Evolutionary conservation across 257 asterid genomes (phyloP).

Genomic region (Nicotiana noctiflora): DNA sequence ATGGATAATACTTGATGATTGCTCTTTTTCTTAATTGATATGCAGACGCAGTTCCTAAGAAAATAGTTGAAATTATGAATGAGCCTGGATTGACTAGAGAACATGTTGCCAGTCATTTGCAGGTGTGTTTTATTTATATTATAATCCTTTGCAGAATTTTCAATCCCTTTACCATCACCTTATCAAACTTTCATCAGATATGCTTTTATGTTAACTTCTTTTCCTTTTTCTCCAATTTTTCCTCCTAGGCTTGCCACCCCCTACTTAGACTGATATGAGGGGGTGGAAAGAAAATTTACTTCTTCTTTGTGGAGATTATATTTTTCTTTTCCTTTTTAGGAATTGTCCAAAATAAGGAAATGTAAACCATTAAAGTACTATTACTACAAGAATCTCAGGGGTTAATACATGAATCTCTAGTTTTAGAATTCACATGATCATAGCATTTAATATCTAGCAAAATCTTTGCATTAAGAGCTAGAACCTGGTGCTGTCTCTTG

Average conservation of each 20-base stretch:
- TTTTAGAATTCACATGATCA: constrained; percentile 17
- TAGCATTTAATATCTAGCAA: constrained; percentile 14
- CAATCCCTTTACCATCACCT: not conserved
- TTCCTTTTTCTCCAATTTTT: not conserved
- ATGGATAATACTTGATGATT: not conserved
- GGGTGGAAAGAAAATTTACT: not conserved
- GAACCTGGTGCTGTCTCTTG: not conserved
- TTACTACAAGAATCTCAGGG: constrained; percentile 17
- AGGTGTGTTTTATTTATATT: constrained; percentile 34
- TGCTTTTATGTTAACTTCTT: not conserved
- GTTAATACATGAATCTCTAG: constrained; percentile 25
- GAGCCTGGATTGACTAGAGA: constrained; percentile 60
- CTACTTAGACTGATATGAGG: not conserved
- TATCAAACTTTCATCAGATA: not conserved
- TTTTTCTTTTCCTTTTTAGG: not conserved
- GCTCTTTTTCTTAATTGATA: not conserved
- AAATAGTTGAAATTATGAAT: constrained; percentile 59
- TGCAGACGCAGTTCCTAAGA: constrained; percentile 67
- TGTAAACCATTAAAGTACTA: not conserved
- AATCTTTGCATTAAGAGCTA: not conserved
- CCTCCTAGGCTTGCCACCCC: not conserved
- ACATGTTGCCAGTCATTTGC: constrained; percentile 81
- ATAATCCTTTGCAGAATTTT: not conserved
- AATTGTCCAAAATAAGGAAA: not conserved
- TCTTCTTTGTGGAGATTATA: not conserved